A percentile compares a stretch with the other conserved stretches of the same genome.
phyloP scores from a whole-genome alignment of 139 green algal genomes.

The Asterochloris erici region DNA sequence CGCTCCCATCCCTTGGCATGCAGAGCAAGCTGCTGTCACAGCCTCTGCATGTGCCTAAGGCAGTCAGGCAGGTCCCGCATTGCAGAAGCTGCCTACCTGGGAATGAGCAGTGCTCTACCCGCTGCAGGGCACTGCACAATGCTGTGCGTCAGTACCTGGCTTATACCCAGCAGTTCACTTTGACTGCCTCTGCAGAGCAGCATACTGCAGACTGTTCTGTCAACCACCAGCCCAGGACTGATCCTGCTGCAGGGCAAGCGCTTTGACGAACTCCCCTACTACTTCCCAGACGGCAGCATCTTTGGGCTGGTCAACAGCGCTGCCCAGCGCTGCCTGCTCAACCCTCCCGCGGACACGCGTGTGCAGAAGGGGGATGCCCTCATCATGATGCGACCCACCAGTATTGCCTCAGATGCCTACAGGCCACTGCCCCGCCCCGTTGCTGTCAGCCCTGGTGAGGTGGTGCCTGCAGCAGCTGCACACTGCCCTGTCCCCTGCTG shows the following conservation, averaged over 20 bases:
- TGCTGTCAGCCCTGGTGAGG: neutral
- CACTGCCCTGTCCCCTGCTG: neutral
- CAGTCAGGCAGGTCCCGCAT: too few relatives aligned
- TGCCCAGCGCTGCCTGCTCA: slow-evolving; percentile 7
- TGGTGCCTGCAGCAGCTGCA: neutral
- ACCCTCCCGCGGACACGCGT: neutral
- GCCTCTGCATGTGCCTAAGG: neutral
- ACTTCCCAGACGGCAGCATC: slow-evolving; percentile 33
- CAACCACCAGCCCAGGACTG: too few relatives aligned
- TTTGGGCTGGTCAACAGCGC: slow-evolving; percentile 21
- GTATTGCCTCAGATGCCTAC: neutral
- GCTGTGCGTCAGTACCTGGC: too few relatives aligned
- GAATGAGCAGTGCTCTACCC: too few relatives aligned
- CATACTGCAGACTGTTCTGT: too few relatives aligned
- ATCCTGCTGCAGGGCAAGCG: slow-evolving; percentile 19
- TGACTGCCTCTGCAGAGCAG: too few relatives aligned
- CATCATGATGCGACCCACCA: slow-evolving; percentile 35
- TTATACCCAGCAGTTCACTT: too few relatives aligned
- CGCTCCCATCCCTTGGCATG: neutral
- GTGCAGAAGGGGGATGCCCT: slow-evolving; percentile 25
- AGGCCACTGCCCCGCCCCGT: neutral
- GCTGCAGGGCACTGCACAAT: too few relatives aligned
- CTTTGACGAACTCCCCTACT: slow-evolving; percentile 23
- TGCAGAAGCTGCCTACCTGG: neutral
- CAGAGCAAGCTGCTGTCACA: neutral